phyloP scores from a whole-genome alignment of 225 moss, liverwort and hornwort species.

The Neckera pumila region DNA sequence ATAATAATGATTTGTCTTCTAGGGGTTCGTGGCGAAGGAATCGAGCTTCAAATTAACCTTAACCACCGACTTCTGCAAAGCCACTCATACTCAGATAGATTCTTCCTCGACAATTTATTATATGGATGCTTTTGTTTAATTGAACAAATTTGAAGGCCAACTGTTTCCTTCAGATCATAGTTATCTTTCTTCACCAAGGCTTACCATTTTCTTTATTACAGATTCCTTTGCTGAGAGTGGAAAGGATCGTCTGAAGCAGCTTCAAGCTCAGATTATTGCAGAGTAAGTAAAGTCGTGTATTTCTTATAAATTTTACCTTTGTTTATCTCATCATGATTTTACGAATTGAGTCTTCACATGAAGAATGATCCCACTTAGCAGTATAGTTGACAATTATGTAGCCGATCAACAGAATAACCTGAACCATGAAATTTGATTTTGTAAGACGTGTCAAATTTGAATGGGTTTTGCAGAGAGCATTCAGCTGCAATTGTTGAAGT shows the following conservation, averaged over 20 bases:
- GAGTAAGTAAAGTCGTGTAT: constrained; percentile 37
- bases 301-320: neutral
- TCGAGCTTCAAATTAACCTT: neutral
- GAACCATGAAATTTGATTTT: neutral
- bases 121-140: neutral
- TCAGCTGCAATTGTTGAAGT: constrained; percentile 33
- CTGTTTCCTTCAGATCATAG: neutral
- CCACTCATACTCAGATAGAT: neutral
- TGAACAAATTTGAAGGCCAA: neutral
- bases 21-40: neutral
- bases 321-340: neutral
- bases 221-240: constrained; percentile 11
- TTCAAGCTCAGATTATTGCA: constrained; percentile 50
- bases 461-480: constrained; percentile 18
- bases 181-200: neutral
- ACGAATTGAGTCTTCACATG: neutral
- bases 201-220: neutral
- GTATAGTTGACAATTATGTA: neutral
- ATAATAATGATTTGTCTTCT: neutral
- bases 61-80: neutral
- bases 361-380: neutral
- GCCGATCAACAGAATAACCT: neutral
- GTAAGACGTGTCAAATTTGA: neutral
- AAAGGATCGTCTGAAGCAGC: constrained; percentile 54
- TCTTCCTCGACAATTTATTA: neutral